These are phyloP conservation scores for Citrus australasica DNA, from an alignment of 345 rosid genomes.

Conservation along the genomic window DNA sequence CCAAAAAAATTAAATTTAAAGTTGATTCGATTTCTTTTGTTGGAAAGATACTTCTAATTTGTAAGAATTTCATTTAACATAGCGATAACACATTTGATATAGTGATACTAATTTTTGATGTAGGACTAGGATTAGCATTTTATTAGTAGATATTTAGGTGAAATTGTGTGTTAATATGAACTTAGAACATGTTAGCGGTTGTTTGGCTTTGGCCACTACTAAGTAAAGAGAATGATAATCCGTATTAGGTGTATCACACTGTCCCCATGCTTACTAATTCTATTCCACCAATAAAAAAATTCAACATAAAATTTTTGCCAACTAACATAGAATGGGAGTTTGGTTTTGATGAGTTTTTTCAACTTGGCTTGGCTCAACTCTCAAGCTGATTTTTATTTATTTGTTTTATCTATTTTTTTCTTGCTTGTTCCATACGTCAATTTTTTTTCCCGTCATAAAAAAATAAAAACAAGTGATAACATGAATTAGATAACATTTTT, in stretches of 20 bases:
- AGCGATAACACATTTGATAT: too few relatives aligned
- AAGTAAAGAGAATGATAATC: neutral
- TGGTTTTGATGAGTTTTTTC: neutral
- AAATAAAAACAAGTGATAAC: neutral
- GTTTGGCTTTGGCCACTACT: neutral
- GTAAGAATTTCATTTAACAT: too few relatives aligned
- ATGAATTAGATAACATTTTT: neutral
- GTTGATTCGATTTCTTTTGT: too few relatives aligned
- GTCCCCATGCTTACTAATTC: neutral
- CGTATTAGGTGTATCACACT: constrained; percentile 18
- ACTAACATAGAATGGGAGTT: constrained; percentile 1
- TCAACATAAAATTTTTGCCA: constrained; percentile 5
- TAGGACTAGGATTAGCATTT: neutral
- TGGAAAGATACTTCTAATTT: too few relatives aligned
- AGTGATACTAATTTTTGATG: too few relatives aligned
- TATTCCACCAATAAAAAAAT: neutral
- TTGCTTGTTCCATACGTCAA: too few relatives aligned
- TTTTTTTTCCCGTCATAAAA: too few relatives aligned
- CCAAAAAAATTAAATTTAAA: neutral
- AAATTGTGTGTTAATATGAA: neutral
- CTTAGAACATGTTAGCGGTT: neutral
- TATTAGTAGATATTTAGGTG: neutral
- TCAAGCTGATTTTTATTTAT: neutral
- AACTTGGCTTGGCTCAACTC: constrained; percentile 6
- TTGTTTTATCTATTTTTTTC: neutral